Conservation (phyloP, 1,284 basidiomycete genomes). For the Dichomitus squalens region DNA sequence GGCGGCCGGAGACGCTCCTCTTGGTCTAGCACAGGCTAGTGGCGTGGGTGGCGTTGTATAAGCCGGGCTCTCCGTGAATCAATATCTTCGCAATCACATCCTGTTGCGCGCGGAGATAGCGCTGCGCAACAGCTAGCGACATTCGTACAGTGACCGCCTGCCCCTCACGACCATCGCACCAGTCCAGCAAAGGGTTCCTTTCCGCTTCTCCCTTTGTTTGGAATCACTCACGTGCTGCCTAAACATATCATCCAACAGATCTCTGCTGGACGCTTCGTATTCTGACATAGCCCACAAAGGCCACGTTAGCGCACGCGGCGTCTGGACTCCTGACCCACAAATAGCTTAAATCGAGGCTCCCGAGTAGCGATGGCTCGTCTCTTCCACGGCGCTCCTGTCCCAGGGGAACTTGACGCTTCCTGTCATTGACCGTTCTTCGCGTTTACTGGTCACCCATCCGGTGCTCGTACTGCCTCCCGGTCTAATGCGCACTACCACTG, state of each 20-base stretch:
- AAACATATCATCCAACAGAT: conserved; percentile 10
- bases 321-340: conserved; percentile 1
- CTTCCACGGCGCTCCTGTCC: conserved; percentile 5
- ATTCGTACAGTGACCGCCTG: conserved; percentile 1
- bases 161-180: conserved; percentile 17
- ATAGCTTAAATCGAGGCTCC: conserved; percentile 9
- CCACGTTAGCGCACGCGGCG: conserved; percentile 5
- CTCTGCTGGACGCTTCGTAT: conserved; percentile 3
- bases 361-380: neutral
- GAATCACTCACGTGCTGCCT: conserved; percentile 12
- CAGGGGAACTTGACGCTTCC: conserved; percentile 8
- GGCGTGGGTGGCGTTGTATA: neutral
- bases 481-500: neutral
- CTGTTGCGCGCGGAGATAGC: conserved; percentile 4
- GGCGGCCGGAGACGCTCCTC: neutral
- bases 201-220: conserved; percentile 18
- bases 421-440: conserved; percentile 2
- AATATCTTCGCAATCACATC: neutral
- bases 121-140: conserved; percentile 1
- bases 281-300: conserved; percentile 11
- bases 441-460: neutral
- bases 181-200: conserved; percentile 8
- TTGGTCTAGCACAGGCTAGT: neutral
- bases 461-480: conserved; percentile 4
- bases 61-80: neutral